Percentiles rank a stretch among this genome's conserved stretches.
phyloP scores from a whole-genome alignment of 164 flowering plant species.

The Dillenia turbinata region DNA sequence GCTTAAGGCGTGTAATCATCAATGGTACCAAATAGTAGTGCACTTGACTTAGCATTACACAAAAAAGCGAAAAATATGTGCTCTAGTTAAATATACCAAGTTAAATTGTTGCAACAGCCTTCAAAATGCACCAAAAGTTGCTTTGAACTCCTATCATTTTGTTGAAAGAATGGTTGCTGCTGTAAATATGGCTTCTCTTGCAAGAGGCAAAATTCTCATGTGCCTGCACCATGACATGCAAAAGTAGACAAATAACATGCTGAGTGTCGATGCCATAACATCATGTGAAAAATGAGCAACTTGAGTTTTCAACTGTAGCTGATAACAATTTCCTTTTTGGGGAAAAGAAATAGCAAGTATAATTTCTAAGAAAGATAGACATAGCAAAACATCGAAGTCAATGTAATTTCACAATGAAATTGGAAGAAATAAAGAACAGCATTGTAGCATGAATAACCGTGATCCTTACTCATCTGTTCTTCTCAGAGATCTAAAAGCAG shows the following conservation, averaged over 20 bases:
- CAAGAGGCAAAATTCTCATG: slow-evolving; percentile 39
- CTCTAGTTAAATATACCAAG: too few relatives aligned
- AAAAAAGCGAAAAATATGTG: too few relatives aligned
- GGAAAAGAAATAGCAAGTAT: neutral
- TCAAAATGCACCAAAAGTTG: too few relatives aligned
- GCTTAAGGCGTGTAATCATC: too few relatives aligned
- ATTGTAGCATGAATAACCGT: neutral
- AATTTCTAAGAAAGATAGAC: neutral
- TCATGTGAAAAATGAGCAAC: too few relatives aligned
- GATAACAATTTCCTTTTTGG: too few relatives aligned
- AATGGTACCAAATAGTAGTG: too few relatives aligned
- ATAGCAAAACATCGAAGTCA: neutral
- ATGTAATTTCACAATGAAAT: neutral
- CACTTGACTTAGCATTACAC: too few relatives aligned
- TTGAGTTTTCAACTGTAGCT: too few relatives aligned
- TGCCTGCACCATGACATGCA: slow-evolving; percentile 33
- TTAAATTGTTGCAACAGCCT: too few relatives aligned
- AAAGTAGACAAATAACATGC: neutral
- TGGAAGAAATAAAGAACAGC: neutral
- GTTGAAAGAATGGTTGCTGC: slow-evolving; percentile 51
- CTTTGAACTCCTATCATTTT: slow-evolving; percentile 24
- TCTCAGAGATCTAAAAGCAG: slow-evolving; percentile 55
- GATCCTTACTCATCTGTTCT: slow-evolving; percentile 41
- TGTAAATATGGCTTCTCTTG: slow-evolving; percentile 63
- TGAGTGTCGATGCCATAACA: too few relatives aligned